Evolutionary conservation across 2,329 filamentous ascomycete genomes (phyloP), one percentile per base, ranked within the genome.

Genomic region (Catunica adiposa): DNA sequence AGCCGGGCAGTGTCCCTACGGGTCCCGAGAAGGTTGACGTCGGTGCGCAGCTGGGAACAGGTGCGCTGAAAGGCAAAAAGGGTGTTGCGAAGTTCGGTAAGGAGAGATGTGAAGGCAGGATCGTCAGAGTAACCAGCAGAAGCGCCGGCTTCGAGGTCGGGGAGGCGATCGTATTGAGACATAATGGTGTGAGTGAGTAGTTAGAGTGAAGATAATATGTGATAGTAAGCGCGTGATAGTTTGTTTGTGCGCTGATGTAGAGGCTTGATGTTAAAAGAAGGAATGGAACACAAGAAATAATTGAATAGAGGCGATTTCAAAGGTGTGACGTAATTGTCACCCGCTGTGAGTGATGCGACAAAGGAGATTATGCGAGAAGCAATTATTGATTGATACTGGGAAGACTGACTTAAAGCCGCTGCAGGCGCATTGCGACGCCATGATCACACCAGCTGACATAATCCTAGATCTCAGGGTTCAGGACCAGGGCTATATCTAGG

Each of bases 1-100:
- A 95, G 83, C 53, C 89, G 81, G 60, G 92, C 86, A 3, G 89
- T 96, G 68, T 98, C 92, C 59, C 89, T 84, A 68, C 84, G 86
- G 7, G 89, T 95, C 8, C 92, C 90, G 26, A 98, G 75, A 14
- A 94, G 81, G 42, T 81, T 81, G 59, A 97, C 80, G 69, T 97
- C 87, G 63, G 84, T 85, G 61, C 83, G 83, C 22, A 98, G 77
- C 58, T 87, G 83, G 56, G 86, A 82, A 63, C 95, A 90, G 68
- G 89, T 92, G 61, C 84, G 85, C 54, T 89, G 89, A 60, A 98
- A 78, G 59, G 83, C 82, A 72, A 96, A 95, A 53, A 98, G 77
- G 68, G 90, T 85, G 68, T 87, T 85, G 69, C 86, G 94, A 59
- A 97, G 79, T 58, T 84, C 78, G 65, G 86, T 82, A 60, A 89